Conservation (phyloP, 352 stramenopile genomes). For the Pythium apleroticum region DNA sequence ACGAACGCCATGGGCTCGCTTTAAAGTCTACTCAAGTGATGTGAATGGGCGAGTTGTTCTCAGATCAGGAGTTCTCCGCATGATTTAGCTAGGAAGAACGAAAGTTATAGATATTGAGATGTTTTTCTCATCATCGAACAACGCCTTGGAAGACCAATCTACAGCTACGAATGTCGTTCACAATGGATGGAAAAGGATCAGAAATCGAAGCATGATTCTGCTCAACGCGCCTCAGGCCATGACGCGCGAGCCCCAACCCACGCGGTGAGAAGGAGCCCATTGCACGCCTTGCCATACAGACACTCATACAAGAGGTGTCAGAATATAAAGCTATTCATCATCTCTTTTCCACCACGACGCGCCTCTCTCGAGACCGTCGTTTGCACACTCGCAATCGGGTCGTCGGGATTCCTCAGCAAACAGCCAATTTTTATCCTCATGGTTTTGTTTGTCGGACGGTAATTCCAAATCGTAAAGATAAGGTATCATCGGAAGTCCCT, state of each 20-base stretch:
- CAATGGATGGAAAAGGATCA: slow-evolving; percentile 20
- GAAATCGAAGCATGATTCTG: slow-evolving; percentile 74
- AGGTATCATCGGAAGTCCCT: slow-evolving; percentile 72
- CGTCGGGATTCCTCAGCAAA: slow-evolving; percentile 79
- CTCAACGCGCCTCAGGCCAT: slow-evolving; percentile 54
- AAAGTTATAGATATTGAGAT: slow-evolving; percentile 84
- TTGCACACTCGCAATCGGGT: neutral
- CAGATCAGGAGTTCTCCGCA: slow-evolving; percentile 62
- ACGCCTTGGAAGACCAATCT: slow-evolving; percentile 14
- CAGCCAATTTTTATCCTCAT: slow-evolving; percentile 86
- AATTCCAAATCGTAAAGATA: slow-evolving; percentile 87
- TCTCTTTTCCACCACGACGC: slow-evolving; percentile 32
- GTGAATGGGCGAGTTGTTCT: slow-evolving; percentile 35
- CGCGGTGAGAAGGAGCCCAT: slow-evolving; percentile 48
- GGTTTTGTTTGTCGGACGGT: slow-evolving; percentile 61
- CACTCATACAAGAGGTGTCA: slow-evolving; percentile 92
- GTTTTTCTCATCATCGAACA: slow-evolving; percentile 74
- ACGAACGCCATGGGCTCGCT: too few relatives aligned
- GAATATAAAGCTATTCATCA: slow-evolving; percentile 91
- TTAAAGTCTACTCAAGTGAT: too few relatives aligned
- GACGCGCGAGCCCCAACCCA: slow-evolving; percentile 32
- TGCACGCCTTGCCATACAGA: slow-evolving; percentile 25
- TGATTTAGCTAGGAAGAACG: slow-evolving; percentile 79
- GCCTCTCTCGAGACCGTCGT: too few relatives aligned
- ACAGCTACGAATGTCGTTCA: neutral